A percentile compares a stretch with the other conserved stretches of the same genome.
phyloP scores from a whole-genome alignment of 2,329 filamentous ascomycete genomes.

The Fusarium decemcellulare region DNA sequence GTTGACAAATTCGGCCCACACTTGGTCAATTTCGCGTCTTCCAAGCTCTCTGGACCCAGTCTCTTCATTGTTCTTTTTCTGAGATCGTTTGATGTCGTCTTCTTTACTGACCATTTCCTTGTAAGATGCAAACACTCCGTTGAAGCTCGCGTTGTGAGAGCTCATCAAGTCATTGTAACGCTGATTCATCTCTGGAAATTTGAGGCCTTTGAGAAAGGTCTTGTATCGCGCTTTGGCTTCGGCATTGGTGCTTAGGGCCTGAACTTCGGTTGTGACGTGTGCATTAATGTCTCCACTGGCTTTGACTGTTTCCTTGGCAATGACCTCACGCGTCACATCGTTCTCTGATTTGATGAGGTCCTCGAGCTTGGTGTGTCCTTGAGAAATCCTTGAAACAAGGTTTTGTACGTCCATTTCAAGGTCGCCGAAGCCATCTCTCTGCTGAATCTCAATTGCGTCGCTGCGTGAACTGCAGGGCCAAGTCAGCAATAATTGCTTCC shows the following conservation, averaged over 20 bases:
- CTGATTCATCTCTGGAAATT: conserved; percentile 11
- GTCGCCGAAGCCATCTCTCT: not conserved
- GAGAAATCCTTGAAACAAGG: not conserved
- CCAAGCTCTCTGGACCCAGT: too few species aligned
- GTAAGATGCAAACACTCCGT: conserved; percentile 10
- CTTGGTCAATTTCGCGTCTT: not conserved
- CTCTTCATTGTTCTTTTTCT: too few species aligned
- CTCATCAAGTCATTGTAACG: conserved; percentile 14
- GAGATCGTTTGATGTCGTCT: too few species aligned
- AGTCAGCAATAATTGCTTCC: too few species aligned
- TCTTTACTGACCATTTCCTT: not conserved
- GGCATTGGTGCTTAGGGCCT: not conserved
- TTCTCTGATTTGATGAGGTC: conserved; percentile 1
- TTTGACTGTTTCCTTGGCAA: too few species aligned
- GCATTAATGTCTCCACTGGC: too few species aligned
- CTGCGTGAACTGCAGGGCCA: too few species aligned
- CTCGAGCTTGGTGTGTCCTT: not conserved
- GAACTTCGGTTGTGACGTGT: not conserved
- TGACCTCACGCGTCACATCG: not conserved
- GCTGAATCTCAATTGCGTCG: not conserved
- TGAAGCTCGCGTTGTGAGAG: not conserved
- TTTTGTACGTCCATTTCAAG: conserved; percentile 1
- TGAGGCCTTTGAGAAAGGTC: conserved; percentile 4
- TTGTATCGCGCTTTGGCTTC: not conserved
- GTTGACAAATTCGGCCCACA: not conserved